Evolutionary conservation across 2,329 filamentous ascomycete species (phyloP).

Genomic region (Penicillium sp.): DNA sequence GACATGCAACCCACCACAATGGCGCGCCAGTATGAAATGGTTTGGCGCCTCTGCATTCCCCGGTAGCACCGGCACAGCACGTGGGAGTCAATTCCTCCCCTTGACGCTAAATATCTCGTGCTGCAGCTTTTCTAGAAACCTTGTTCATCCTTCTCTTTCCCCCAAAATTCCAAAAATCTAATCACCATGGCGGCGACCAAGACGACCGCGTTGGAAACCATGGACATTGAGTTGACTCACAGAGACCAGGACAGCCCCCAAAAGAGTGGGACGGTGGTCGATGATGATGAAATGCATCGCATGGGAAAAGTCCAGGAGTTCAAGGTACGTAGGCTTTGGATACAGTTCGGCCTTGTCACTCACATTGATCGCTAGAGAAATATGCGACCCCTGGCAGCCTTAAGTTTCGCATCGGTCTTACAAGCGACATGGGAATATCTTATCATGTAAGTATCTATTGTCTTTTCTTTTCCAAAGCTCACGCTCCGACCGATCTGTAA

Average conservation of each 20-base stretch:
- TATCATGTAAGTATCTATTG: constrained; percentile 23
- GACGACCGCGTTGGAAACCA: background rate
- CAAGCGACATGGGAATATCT: constrained; percentile 40
- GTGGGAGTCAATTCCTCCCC: too few species aligned
- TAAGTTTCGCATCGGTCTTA: constrained; percentile 37
- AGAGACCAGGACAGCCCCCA: background rate
- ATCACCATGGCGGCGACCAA: background rate
- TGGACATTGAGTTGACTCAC: background rate
- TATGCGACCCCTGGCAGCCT: constrained; percentile 32
- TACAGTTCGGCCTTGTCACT: background rate
- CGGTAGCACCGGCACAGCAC: too few species aligned
- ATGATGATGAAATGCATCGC: constrained; percentile 29
- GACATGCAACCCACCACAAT: too few species aligned
- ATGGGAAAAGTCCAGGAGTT: constrained; percentile 32
- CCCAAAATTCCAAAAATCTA: too few species aligned
- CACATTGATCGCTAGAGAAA: constrained; percentile 26
- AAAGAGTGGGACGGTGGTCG: constrained; percentile 8
- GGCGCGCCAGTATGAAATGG: too few species aligned
- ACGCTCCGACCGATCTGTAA: too few species aligned
- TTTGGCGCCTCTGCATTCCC: too few species aligned
- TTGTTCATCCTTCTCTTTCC: background rate
- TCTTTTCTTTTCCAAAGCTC: too few species aligned
- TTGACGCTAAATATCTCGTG: too few species aligned
- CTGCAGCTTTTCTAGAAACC: background rate
- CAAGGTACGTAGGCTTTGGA: constrained; percentile 18